Base-by-base conservation (phyloP, 805 yeast genomes). In the Cyberlindnera nakhonratchasimensis region DNA sequence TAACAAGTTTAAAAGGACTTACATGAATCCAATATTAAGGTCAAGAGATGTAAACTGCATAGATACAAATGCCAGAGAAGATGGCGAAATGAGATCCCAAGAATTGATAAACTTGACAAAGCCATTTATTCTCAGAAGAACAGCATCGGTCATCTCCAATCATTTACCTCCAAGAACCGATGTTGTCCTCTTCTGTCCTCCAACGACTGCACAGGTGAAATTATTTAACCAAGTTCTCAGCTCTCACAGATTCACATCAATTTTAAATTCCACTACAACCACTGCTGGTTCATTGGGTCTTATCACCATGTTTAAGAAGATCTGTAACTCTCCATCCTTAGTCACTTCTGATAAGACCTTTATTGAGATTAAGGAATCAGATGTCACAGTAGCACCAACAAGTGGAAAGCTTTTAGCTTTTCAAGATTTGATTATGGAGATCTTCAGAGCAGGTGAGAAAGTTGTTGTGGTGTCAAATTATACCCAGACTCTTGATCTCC, bases 381-480 rank as follows among this genome's bases (percentile, higher is more conserved):
- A 40, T 21, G 14, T 32, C 8, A 32, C 40, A 9, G 20, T 32
- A 8, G 51, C 41, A 38, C 25, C 25, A 28, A 46, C 45, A 0
- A 53, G 59, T 46, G 95, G 96, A 2, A 91, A 91, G 57, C 65
- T 89, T 20, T 65, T 67, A 32, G 68, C 83, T 0, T 62, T 91
- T 6, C 69, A 79, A 25, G 71, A 75, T 3, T 58, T 90, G 9
- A 50, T 93, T 5, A 59, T 67, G 2, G 74, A 74, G 33, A 48
- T 45, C 4, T 59, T 61, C 21, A 50, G 55, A 4, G 61, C 72
- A 1, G 65, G 70, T 6, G 97, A 91, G 55, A 91, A 90, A 58
- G 78, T 83, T 3, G 96, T 91, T 1, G 62, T 91, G 20, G 85
- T 90, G 1, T 89, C 96, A 0, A 88, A 91, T 48, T 90, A 80